Conservation (phyloP, 2,329 filamentous ascomycete species). For the Calycina herbarum region DNA sequence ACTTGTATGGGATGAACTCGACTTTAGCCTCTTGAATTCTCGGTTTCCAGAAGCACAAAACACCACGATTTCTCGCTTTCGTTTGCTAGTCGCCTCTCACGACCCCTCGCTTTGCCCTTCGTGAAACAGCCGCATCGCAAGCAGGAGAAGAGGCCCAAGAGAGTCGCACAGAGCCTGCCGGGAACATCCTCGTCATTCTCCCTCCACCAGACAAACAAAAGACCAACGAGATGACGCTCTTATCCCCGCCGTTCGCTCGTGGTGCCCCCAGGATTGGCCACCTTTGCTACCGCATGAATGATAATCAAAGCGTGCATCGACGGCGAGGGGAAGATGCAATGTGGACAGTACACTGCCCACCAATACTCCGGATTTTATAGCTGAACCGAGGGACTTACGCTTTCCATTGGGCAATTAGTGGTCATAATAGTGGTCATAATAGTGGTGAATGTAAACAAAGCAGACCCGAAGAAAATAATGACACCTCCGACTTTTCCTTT, state of each 20-base stretch:
- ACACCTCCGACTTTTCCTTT: neutral
- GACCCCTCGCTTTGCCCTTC: neutral
- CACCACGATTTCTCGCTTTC: neutral
- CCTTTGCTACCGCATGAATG: constrained; percentile 25
- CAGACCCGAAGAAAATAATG: neutral
- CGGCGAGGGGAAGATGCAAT: constrained; percentile 8
- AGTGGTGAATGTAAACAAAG: neutral
- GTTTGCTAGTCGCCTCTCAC: neutral
- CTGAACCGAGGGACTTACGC: constrained; percentile 3
- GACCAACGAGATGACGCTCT: constrained; percentile 20
- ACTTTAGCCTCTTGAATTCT: too few relatives aligned
- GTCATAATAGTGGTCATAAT: neutral
- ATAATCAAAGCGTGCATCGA: constrained; percentile 24
- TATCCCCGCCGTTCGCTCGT: constrained; percentile 7
- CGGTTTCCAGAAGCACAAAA: neutral
- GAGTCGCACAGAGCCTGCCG: constrained; percentile 2
- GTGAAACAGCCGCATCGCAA: neutral
- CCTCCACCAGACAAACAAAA: neutral
- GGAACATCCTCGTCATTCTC: constrained; percentile 8
- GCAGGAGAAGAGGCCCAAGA: neutral
- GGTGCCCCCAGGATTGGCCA: constrained; percentile 7
- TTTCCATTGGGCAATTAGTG: constrained; percentile 6
- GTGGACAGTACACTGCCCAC: constrained; percentile 14
- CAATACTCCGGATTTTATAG: constrained; percentile 20
- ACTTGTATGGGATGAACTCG: too few relatives aligned